These are phyloP conservation scores for Malus orientalis DNA, from an alignment of 306 rosid species.

Conservation along the genomic window DNA sequence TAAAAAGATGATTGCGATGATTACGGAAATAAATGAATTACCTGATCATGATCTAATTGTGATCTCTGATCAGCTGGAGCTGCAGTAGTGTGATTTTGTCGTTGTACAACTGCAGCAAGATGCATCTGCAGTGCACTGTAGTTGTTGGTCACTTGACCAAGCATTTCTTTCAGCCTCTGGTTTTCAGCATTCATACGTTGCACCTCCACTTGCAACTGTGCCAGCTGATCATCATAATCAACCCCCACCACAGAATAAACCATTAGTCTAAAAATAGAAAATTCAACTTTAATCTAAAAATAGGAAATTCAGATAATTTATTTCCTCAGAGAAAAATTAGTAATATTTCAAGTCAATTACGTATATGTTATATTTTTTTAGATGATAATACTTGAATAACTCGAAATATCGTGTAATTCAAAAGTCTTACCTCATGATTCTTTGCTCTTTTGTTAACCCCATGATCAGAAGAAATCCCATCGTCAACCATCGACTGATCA, in stretches of 20 bases:
- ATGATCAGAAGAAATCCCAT: conserved; percentile 66
- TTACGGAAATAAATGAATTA: background rate
- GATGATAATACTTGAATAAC: no score
- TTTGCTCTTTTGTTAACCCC: conserved; percentile 47
- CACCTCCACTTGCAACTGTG: conserved; percentile 62
- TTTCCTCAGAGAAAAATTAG: background rate
- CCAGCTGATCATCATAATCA: conserved; percentile 38
- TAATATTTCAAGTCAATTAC: background rate
- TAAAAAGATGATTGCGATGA: background rate
- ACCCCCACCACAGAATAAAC: background rate
- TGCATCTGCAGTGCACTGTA: conserved; percentile 77
- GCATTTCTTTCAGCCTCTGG: conserved; percentile 70
- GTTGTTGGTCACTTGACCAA: conserved; percentile 58
- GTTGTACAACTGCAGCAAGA: conserved; percentile 52
- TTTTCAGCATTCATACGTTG: conserved; percentile 73
- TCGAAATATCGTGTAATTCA: background rate
- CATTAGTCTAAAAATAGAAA: background rate
- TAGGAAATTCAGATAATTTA: background rate
- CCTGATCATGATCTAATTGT: conserved; percentile 3
- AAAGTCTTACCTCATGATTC: conserved; percentile 45
- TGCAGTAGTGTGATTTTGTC: conserved; percentile 33
- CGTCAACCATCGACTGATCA: conserved; percentile 82
- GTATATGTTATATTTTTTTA: no score
- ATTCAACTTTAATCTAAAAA: background rate
- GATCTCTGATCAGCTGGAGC: conserved; percentile 10